These are phyloP conservation scores for Fusarium irregulare DNA, from an alignment of 2,329 filamentous ascomycete species.

Conservation along the genomic window DNA sequence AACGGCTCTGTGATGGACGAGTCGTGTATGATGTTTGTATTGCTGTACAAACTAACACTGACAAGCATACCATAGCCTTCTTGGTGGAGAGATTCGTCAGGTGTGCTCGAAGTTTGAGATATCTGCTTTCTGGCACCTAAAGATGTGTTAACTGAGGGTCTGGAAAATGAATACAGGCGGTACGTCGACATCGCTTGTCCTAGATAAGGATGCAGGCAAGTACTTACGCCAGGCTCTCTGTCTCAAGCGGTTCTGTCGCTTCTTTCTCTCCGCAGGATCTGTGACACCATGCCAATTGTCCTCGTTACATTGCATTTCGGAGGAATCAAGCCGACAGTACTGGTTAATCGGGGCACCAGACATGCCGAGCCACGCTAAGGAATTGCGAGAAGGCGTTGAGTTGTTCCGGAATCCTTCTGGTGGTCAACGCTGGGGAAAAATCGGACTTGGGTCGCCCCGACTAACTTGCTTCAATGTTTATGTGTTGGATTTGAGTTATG, in stretches of 20 bases:
- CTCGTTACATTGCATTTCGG: not conserved
- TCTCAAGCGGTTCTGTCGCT: not conserved
- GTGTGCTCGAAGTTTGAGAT: too few species aligned
- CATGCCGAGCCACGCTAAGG: not conserved
- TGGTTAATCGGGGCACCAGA: too few species aligned
- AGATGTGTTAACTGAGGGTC: not conserved
- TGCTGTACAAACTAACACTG: too few species aligned
- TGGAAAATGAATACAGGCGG: not conserved
- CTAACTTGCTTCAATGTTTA: too few species aligned
- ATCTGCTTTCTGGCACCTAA: not conserved
- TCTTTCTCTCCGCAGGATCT: not conserved
- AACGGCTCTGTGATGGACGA: not conserved
- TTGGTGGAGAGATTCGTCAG: not conserved
- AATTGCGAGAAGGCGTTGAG: not conserved
- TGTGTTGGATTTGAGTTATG: not conserved
- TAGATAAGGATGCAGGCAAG: not conserved
- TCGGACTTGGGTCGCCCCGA: not conserved
- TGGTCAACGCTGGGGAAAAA: not conserved
- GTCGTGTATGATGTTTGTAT: not conserved
- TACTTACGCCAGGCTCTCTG: conserved; percentile 4
- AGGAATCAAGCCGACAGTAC: not conserved
- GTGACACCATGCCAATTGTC: not conserved
- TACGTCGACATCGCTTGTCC: not conserved
- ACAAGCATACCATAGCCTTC: not conserved
- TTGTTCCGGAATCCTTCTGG: not conserved